phyloP scores from a whole-genome alignment of 139 green algal species.

The Monoraphidium neglectum region DNA sequence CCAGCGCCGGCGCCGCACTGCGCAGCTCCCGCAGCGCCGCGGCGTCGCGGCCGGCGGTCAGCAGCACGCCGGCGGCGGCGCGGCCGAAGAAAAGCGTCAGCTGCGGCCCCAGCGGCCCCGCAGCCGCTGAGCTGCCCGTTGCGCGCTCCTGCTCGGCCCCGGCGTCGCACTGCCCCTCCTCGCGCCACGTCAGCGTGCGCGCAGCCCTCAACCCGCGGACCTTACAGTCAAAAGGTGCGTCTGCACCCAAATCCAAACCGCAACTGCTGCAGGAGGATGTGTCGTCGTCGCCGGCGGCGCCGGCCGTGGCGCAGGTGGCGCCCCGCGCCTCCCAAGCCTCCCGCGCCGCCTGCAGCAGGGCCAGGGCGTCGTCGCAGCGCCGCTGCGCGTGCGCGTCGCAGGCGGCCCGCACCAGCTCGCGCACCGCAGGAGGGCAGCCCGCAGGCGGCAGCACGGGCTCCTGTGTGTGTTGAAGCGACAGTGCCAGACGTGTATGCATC shows the following conservation, averaged over 20 bases:
- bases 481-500: background rate
- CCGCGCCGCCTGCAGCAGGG: constrained; percentile 6
- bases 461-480: constrained; percentile 9
- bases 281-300: background rate
- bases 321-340: background rate
- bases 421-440: constrained; percentile 34
- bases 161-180: too few relatives aligned
- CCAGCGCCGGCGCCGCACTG: constrained; percentile 8
- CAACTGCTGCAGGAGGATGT: constrained; percentile 2
- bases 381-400: constrained; percentile 38
- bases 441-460: constrained; percentile 47
- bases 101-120: too few relatives aligned
- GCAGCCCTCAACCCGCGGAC: too few relatives aligned
- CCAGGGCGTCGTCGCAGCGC: constrained; percentile 26
- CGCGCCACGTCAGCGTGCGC: too few relatives aligned
- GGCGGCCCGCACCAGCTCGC: constrained; percentile 18
- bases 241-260: too few relatives aligned
- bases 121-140: too few relatives aligned
- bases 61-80: constrained; percentile 22
- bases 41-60: constrained; percentile 35
- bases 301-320: background rate
- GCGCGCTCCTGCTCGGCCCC: too few relatives aligned
- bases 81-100: too few relatives aligned
- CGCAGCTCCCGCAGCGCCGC: constrained; percentile 26
- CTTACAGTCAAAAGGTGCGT: too few relatives aligned